phyloP scores from a whole-genome alignment of 129 eudicot species.

The Centaurea solstitialis region DNA sequence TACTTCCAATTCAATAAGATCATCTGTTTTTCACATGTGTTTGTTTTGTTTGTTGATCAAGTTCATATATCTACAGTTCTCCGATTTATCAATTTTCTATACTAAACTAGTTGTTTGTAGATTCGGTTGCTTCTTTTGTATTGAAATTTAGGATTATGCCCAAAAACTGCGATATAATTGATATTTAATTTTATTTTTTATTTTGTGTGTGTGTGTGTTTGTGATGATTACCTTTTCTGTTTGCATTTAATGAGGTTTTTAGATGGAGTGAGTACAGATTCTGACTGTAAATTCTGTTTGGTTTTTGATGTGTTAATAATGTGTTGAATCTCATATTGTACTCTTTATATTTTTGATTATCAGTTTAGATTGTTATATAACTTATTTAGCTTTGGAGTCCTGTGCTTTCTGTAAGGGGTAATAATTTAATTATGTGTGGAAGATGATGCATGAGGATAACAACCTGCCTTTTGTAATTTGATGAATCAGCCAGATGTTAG shows the following conservation, averaged over 20 bases:
- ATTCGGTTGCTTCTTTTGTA: not conserved
- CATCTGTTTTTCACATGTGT: not conserved
- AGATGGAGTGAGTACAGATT: too few relatives aligned
- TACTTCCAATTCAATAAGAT: constrained; percentile 4
- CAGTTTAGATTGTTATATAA: not conserved
- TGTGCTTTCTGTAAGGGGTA: not conserved
- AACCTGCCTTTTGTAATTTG: not conserved
- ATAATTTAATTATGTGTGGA: not conserved
- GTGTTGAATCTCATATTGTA: not conserved
- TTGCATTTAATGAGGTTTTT: too few relatives aligned
- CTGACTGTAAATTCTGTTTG: too few relatives aligned
- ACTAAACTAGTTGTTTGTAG: not conserved
- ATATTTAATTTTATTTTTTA: too few relatives aligned
- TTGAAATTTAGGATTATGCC: not conserved
- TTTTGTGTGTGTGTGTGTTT: too few relatives aligned
- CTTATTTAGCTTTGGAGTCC: not conserved
- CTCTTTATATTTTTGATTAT: not conserved
- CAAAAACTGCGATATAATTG: not conserved
- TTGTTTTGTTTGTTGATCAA: not conserved
- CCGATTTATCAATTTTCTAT: not conserved
- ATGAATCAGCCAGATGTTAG: not conserved
- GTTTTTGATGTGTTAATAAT: too few relatives aligned
- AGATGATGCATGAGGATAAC: not conserved
- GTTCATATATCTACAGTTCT: not conserved
- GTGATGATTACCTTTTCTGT: too few relatives aligned